Conservation (phyloP, 768 basidiomycete species). For the Gelatoporia subvermispora region DNA sequence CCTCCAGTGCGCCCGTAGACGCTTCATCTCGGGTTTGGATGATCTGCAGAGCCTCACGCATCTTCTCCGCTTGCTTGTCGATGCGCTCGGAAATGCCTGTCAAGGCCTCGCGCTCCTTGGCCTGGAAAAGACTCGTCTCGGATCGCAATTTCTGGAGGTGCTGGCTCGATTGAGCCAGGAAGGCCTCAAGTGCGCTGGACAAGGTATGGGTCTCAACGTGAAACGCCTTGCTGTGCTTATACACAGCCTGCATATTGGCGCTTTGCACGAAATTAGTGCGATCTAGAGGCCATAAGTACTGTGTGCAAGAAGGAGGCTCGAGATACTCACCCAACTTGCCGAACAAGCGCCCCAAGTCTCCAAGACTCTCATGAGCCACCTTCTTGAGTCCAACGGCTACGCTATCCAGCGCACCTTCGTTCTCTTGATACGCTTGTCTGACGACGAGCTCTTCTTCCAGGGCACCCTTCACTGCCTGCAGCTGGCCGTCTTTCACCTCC, state of each 20-base stretch:
- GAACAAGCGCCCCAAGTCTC: conserved; percentile 67
- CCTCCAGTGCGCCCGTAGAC: conserved; percentile 47
- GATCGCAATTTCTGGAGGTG: conserved; percentile 47
- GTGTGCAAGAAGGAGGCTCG: neutral
- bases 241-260: conserved; percentile 62
- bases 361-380: conserved; percentile 61
- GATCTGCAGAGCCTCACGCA: conserved; percentile 46
- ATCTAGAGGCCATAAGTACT: conserved; percentile 39
- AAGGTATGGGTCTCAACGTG: conserved; percentile 49
- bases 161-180: conserved; percentile 52
- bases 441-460: conserved; percentile 80
- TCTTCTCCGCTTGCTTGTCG: conserved; percentile 49
- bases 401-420: conserved; percentile 64
- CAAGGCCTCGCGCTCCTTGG: conserved; percentile 51
- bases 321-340: conserved; percentile 70
- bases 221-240: conserved; percentile 56
- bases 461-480: conserved; percentile 51
- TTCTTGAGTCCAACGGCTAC: conserved; percentile 68
- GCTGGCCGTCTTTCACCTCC: conserved; percentile 46
- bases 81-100: conserved; percentile 47
- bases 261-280: conserved; percentile 63
- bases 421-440: conserved; percentile 70
- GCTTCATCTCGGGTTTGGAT: conserved; percentile 54
- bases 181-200: conserved; percentile 53
- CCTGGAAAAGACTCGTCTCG: conserved; percentile 53